Conservation (phyloP, 441 rosid genomes). For the Gossypium davidsonii region DNA sequence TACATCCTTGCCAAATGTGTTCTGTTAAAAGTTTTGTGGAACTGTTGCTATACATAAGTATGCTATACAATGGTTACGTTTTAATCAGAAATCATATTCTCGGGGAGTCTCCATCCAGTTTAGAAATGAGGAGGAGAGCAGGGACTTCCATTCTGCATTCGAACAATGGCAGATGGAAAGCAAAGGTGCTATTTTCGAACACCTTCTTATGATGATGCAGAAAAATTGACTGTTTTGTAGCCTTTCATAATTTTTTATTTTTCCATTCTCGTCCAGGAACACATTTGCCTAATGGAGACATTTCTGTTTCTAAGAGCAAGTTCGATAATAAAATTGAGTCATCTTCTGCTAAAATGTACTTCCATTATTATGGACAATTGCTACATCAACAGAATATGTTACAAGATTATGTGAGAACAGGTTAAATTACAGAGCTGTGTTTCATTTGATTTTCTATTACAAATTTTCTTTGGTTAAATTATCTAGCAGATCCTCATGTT, state of each 20-base stretch:
- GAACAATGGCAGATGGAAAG: conserved; percentile 65
- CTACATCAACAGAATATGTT: conserved; percentile 95
- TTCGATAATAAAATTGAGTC: conserved; percentile 80
- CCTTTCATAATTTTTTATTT: conserved; percentile 18
- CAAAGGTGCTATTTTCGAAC: conserved; percentile 49
- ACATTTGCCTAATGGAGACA: conserved; percentile 44
- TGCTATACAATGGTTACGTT: background rate
- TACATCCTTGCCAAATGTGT: no score
- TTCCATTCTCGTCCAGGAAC: conserved; percentile 31
- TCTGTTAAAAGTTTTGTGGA: background rate
- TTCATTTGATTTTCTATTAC: conserved; percentile 7
- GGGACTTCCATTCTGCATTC: conserved; percentile 60
- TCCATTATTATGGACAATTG: conserved; percentile 88
- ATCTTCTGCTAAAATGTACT: conserved; percentile 91
- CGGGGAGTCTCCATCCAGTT: conserved; percentile 53
- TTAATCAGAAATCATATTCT: conserved; percentile 57
- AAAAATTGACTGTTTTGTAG: background rate
- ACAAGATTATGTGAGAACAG: conserved; percentile 95
- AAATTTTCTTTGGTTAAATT: conserved; percentile 22
- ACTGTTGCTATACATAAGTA: background rate
- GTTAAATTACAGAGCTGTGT: conserved; percentile 34
- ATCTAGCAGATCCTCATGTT: conserved; percentile 28
- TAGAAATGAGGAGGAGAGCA: conserved; percentile 68
- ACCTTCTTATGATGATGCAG: conserved; percentile 20
- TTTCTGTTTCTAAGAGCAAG: conserved; percentile 51